Evolutionary conservation across 805 yeast genomes (phyloP), one percentile per base, ranked within the genome.

Genomic region (Jamesozyma lodderae): DNA sequence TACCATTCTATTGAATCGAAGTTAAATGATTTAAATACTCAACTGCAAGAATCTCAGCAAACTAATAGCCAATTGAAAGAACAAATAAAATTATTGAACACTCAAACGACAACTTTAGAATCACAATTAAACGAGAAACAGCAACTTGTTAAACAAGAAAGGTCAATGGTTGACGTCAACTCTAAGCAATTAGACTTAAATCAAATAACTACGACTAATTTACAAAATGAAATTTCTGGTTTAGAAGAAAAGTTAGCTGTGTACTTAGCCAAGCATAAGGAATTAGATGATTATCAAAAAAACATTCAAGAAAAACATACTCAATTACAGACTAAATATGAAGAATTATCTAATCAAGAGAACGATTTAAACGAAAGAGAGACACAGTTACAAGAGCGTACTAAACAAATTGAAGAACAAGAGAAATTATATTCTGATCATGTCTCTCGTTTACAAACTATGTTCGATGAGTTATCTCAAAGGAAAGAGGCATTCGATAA

Each of bases 1-100:
- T 72, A 73, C 51, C 81, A 83, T 57, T 77, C 82, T 4, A 70
- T 80, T 33, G 82, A 84, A 42, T 57, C 75, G 0, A 77, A 81
- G 45, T 67, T 81, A 45, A 76, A 75, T 46, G 73, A 72, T 32
- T 63, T 79, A 37, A 82, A 81, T 49, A 55, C 69, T 4, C 69
- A 72, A 15, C 66, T 80, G 33, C 84, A 80, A 38, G 73, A 72
- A 35, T 70, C 81, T n/a, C 88, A 83, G 60, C 72, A 75, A 52
- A 73, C 74, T 48, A 84, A 81, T 46, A 66, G 73, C 13, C 53
- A 71, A 3, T 63, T 82, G 50, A 84, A 80, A 50, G 94, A 83
- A 49, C 73, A 73, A 45, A 68, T 88, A 38, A 78, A 81, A 11
- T 61, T 62, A 21, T 62, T 80, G 53, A 85, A 80, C 55, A 78